Conservation (phyloP, 1,139 yeast species). For the Zygosaccharomyces sapae region DNA sequence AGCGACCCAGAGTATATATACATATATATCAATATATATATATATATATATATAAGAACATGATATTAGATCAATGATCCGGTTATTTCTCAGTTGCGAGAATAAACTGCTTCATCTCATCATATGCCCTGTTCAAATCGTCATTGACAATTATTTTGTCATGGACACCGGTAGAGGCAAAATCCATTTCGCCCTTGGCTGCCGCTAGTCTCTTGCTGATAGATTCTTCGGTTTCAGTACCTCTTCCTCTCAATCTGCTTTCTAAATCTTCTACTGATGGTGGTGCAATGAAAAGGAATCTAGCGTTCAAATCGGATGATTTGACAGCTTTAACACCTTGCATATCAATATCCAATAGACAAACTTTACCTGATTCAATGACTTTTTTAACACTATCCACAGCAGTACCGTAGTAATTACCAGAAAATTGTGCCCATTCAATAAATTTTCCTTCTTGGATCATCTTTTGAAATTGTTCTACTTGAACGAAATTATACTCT, state of each 20-base stretch:
- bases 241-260: constrained; percentile 75
- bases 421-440: constrained; percentile 97
- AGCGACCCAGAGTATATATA: neutral
- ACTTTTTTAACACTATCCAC: constrained; percentile 68
- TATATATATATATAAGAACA: neutral
- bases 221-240: constrained; percentile 88
- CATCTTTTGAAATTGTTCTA: constrained; percentile 70
- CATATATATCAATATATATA: neutral
- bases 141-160: constrained; percentile 87
- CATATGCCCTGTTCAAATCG: constrained; percentile 83
- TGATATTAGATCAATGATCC: neutral
- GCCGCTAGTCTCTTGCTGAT: constrained; percentile 78
- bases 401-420: constrained; percentile 94
- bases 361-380: constrained; percentile 56
- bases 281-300: constrained; percentile 84
- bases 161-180: constrained; percentile 86
- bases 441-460: constrained; percentile 74
- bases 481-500: constrained; percentile 82
- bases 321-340: constrained; percentile 95
- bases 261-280: constrained; percentile 79
- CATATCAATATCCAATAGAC: constrained; percentile 96
- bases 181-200: constrained; percentile 83
- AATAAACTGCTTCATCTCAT: constrained; percentile 72
- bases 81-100: constrained; percentile 34
- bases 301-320: constrained; percentile 70